Conservation (phyloP, 192 early-diverging fungal species). For the Coemansia sp. region DNA sequence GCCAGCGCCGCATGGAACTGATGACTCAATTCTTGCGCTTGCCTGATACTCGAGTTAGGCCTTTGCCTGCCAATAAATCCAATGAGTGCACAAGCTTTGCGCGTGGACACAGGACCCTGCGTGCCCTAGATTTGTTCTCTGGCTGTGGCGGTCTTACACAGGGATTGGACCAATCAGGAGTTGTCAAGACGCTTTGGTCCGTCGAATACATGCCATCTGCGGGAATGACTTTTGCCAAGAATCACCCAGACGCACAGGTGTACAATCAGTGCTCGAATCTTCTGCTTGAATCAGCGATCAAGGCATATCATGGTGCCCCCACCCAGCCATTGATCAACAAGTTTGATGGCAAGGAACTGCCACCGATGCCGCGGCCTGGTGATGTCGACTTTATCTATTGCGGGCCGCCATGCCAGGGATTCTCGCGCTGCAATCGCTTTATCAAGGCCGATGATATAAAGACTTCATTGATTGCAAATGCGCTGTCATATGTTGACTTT, state of each 20-base stretch:
- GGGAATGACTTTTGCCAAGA: constrained; percentile 59
- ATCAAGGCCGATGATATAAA: constrained; percentile 66
- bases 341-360: constrained; percentile 36
- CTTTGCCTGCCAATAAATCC: background rate
- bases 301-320: constrained; percentile 39
- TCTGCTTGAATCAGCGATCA: constrained; percentile 64
- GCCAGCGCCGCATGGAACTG: constrained; percentile 14
- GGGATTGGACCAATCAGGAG: constrained; percentile 59
- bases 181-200: constrained; percentile 63
- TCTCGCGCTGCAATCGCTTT: constrained; percentile 61
- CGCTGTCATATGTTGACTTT: constrained; percentile 69
- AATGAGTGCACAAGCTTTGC: constrained; percentile 18
- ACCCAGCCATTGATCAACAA: constrained; percentile 39
- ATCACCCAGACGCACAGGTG: constrained; percentile 60
- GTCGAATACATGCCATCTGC: constrained; percentile 64
- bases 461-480: constrained; percentile 62
- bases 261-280: constrained; percentile 65
- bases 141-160: constrained; percentile 70
- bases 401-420: constrained; percentile 74
- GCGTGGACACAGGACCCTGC: constrained; percentile 40
- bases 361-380: constrained; percentile 61
- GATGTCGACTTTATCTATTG: constrained; percentile 72
- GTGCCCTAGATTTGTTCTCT: constrained; percentile 66
- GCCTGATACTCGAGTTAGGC: constrained; percentile 1
- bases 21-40: constrained; percentile 21